Evolutionary conservation across 116 monocot genomes (phyloP), one percentile per base, ranked within the genome.

Genomic region (Papilionanthe hybrid): DNA sequence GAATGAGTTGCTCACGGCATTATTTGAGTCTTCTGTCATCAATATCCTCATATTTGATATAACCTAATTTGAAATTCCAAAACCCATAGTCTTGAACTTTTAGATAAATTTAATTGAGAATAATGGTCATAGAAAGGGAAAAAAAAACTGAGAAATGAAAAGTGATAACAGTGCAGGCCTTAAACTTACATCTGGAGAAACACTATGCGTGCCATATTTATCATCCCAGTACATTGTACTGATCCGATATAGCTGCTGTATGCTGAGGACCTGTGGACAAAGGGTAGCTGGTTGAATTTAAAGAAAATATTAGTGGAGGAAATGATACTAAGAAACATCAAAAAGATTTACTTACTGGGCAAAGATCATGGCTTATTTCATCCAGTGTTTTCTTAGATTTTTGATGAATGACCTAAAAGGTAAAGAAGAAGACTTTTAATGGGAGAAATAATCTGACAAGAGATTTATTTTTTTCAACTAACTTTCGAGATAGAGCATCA

Each of bases 141-240:
- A 47, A 43, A n/a, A 58, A 50, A 47, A 55, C 32, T 69, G 0
- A 56, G 11, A 41, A 45, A 11, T 29, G 32, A 15, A 15, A 78
- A 69, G 32, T 19, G 55, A 44, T 56, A 42, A 29, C 11, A 17
- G 44, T 66, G 12, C 44, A 41, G 7, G 22, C 22, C 5, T 15
- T 48, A 11, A 72, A 73, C 90, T 90, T 91, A 94, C 98, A 86
- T 94, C 93, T 11, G 90, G 82, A 10, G 98, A 88, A 4, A 98
- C 91, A 69, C 92, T 98, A 60, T 98, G 92, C 18, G 98, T 98
- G n/a, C 94, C 94, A 87, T 94, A 98, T 79, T 94, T 94, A 77
- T 98, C 98, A 84, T 98, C 98, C 98, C 98, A 98, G 78, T 98
- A 98, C 98, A 98, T 94, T 20, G 98, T 98, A 73, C 98, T 92